These are phyloP conservation scores for Fusarium equiseti DNA, from an alignment of 2,329 filamentous ascomycete species.

Conservation along the genomic window DNA sequence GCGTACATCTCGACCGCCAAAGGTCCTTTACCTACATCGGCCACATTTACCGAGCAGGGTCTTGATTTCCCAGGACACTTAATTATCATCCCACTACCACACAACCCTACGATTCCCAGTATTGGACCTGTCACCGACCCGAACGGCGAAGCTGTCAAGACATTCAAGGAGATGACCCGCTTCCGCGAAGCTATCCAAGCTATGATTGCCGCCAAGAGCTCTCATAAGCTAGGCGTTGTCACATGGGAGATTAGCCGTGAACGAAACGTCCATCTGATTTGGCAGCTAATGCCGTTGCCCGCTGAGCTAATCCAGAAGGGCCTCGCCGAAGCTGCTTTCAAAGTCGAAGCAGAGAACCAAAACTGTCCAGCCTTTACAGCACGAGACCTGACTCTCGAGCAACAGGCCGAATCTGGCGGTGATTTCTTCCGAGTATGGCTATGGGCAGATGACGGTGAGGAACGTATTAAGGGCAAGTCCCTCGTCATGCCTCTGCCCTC, in stretches of 20 bases:
- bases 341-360: constrained; percentile 84
- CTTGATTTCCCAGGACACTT: constrained; percentile 86
- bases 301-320: constrained; percentile 75
- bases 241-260: constrained; percentile 92
- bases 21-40: constrained; percentile 80
- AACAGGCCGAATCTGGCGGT: constrained; percentile 60
- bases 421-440: constrained; percentile 89
- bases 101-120: constrained; percentile 78
- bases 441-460: constrained; percentile 71
- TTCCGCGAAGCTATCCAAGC: constrained; percentile 82
- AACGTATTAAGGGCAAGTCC: constrained; percentile 69
- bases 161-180: constrained; percentile 83
- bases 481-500: constrained; percentile 80
- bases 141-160: constrained; percentile 67
- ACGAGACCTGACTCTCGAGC: constrained; percentile 63
- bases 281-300: constrained; percentile 89
- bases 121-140: constrained; percentile 69
- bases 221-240: constrained; percentile 78
- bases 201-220: constrained; percentile 74
- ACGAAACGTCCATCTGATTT: constrained; percentile 88
- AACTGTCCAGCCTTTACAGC: constrained; percentile 65
- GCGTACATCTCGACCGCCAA: constrained; percentile 92
- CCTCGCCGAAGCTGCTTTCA: constrained; percentile 88
- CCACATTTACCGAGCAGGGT: constrained; percentile 73
- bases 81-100: constrained; percentile 89